Percentiles rank a stretch among this genome's conserved stretches.
These are phyloP conservation scores for Nigrospora oryzae DNA, from an alignment of 2,329 filamentous ascomycete genomes.

Conservation along the genomic window DNA sequence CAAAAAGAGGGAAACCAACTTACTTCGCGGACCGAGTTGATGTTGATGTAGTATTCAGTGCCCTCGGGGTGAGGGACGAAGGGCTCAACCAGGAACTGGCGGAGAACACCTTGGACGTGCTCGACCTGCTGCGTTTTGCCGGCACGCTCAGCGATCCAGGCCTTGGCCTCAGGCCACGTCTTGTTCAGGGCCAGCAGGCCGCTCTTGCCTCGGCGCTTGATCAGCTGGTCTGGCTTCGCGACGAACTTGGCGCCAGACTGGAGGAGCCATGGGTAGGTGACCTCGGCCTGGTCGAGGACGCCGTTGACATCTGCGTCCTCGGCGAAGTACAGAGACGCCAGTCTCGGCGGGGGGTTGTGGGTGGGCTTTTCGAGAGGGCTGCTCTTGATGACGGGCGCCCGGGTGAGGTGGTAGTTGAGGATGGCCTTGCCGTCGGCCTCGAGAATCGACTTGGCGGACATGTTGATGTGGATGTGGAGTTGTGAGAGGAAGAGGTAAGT, in stretches of 20 bases:
- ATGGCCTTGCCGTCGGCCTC: slow-evolving; percentile 99
- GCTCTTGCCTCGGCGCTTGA: slow-evolving; percentile 99
- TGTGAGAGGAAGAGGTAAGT: background rate
- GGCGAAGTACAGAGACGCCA: slow-evolving; percentile 88
- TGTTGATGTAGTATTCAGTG: slow-evolving; percentile 99
- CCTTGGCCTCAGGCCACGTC: slow-evolving; percentile 87
- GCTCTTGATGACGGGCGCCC: slow-evolving; percentile 94
- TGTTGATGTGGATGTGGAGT: slow-evolving; percentile 30
- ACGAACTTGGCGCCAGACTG: slow-evolving; percentile 81
- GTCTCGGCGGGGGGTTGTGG: slow-evolving; percentile 87
- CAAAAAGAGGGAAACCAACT: slow-evolving; percentile 33
- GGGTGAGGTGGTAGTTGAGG: slow-evolving; percentile 99
- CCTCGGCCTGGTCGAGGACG: slow-evolving; percentile 90
- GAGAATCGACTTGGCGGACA: slow-evolving; percentile 95
- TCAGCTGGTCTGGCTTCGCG: slow-evolving; percentile 98
- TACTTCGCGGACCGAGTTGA: slow-evolving; percentile 99
- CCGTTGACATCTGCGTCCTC: slow-evolving; percentile 76
- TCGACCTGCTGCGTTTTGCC: slow-evolving; percentile 91
- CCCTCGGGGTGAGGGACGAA: slow-evolving; percentile 93
- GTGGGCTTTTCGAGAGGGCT: slow-evolving; percentile 76
- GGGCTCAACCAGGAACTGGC: slow-evolving; percentile 96
- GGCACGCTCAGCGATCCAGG: slow-evolving; percentile 87
- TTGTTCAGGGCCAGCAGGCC: slow-evolving; percentile 95
- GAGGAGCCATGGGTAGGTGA: slow-evolving; percentile 94
- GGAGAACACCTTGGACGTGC: slow-evolving; percentile 77